Evolutionary conservation across 192 early-diverging fungal species (phyloP).

Genomic region (Oehlia diaphana): DNA sequence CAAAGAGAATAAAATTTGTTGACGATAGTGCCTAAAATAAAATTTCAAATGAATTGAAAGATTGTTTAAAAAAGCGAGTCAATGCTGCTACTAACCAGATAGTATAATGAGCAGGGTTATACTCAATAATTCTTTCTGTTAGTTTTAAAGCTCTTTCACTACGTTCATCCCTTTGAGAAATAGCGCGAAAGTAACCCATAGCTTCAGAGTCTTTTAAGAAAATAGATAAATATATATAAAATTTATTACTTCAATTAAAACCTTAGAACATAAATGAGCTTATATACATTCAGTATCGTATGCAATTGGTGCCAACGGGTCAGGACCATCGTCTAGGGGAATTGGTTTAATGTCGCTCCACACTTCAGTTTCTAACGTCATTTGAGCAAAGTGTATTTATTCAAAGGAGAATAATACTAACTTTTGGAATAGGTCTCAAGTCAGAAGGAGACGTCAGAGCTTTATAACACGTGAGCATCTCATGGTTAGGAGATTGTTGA

Average conservation of each 20-base stretch:
- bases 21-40: slow-evolving; percentile 77
- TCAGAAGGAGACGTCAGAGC: no score
- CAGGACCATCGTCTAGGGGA: slow-evolving; percentile 77
- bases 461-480: no score
- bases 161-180: slow-evolving; percentile 68
- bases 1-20: slow-evolving; percentile 72
- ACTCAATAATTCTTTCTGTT: slow-evolving; percentile 74
- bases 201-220: slow-evolving; percentile 57
- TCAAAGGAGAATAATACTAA: no score
- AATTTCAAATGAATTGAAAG: neutral
- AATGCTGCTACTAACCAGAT: slow-evolving; percentile 67
- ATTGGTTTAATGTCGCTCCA: slow-evolving; percentile 66
- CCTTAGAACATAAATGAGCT: neutral
- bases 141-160: slow-evolving; percentile 80
- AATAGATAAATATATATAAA: slow-evolving; percentile 10
- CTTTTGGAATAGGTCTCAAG: no score
- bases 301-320: slow-evolving; percentile 78
- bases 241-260: neutral
- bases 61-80: neutral
- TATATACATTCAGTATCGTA: slow-evolving; percentile 72
- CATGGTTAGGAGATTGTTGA: no score
- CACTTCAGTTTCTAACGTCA: neutral
- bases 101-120: slow-evolving; percentile 94
- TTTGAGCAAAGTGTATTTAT: neutral
- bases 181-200: slow-evolving; percentile 89